A percentile compares a stretch with the other conserved stretches of the same genome.
Evolutionary conservation across 352 stramenopile genomes (phyloP).

Genomic region (Phytophthora sansomeana): DNA sequence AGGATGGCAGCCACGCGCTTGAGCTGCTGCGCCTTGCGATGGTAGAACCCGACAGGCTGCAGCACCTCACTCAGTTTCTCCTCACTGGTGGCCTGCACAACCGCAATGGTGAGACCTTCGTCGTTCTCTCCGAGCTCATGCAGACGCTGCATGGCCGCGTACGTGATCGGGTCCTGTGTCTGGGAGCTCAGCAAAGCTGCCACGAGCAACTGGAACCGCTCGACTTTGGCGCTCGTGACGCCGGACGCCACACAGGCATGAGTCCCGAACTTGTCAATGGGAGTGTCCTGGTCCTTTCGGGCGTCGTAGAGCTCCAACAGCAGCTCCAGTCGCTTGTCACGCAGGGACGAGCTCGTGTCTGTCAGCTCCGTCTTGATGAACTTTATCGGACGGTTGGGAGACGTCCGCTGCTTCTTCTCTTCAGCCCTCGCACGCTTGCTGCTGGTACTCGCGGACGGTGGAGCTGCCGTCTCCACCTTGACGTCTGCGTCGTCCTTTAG

Average conservation of each 20-base stretch:
- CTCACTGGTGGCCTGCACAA: constrained; percentile 41
- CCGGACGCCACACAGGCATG: constrained; percentile 59
- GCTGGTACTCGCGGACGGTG: background rate
- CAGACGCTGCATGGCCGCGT: constrained; percentile 76
- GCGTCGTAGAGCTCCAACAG: constrained; percentile 49
- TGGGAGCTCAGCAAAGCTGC: constrained; percentile 77
- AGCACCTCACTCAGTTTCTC: constrained; percentile 56
- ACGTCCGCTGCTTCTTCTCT: constrained; percentile 3
- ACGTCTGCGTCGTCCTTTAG: background rate
- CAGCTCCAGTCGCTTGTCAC: constrained; percentile 43
- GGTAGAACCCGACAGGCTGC: constrained; percentile 78
- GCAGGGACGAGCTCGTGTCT: background rate
- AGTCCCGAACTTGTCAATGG: constrained; percentile 77
- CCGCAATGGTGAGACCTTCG: constrained; percentile 61
- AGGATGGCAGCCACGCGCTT: constrained; percentile 59
- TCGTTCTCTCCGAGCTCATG: constrained; percentile 41
- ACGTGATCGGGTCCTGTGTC: constrained; percentile 74
- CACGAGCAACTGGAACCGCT: constrained; percentile 74
- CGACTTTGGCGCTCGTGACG: constrained; percentile 28
- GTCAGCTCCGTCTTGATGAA: constrained; percentile 15
- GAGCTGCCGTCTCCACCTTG: constrained; percentile 16
- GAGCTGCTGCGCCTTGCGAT: constrained; percentile 74
- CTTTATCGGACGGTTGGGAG: constrained; percentile 14
- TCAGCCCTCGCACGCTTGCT: constrained; percentile 31
- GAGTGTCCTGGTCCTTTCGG: constrained; percentile 44